Evolutionary conservation across 2,329 filamentous ascomycete genomes (phyloP).

Genomic region (Cladorrhinum sp.): DNA sequence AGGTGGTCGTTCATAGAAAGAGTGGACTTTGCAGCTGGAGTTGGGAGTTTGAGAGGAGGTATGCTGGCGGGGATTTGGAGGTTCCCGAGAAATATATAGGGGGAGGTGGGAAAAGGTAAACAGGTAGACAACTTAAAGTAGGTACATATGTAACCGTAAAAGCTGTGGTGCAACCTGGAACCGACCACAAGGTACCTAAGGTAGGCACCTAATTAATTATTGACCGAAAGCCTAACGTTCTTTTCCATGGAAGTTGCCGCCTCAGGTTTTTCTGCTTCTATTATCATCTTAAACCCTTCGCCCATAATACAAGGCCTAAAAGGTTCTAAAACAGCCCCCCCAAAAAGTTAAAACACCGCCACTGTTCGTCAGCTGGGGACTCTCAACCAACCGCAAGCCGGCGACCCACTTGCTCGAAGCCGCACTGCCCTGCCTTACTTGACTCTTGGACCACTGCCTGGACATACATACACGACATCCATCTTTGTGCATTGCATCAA

Average conservation of each 20-base stretch:
- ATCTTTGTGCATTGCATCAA: conserved; percentile 24
- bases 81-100: background rate
- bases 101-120: background rate
- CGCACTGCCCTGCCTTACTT: conserved; percentile 28
- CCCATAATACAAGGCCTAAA: background rate
- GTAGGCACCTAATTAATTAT: background rate
- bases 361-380: conserved; percentile 13
- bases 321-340: background rate
- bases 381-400: conserved; percentile 3
- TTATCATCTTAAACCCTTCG: background rate
- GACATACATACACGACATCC: conserved; percentile 15
- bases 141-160: background rate
- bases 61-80: background rate
- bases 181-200: too few species aligned
- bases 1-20: background rate
- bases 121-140: too few species aligned
- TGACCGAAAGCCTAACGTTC: background rate
- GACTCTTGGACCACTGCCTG: conserved; percentile 22
- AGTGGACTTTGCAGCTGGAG: background rate
- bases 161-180: background rate
- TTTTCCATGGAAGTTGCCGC: background rate
- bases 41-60: background rate
- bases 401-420: conserved; percentile 27
- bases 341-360: conserved; percentile 8
- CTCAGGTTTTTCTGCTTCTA: background rate